A percentile compares a stretch with the other conserved stretches of the same genome.
Evolutionary conservation across 2,329 filamentous ascomycete species (phyloP).

Genomic region (Aspergillus floridensis): DNA sequence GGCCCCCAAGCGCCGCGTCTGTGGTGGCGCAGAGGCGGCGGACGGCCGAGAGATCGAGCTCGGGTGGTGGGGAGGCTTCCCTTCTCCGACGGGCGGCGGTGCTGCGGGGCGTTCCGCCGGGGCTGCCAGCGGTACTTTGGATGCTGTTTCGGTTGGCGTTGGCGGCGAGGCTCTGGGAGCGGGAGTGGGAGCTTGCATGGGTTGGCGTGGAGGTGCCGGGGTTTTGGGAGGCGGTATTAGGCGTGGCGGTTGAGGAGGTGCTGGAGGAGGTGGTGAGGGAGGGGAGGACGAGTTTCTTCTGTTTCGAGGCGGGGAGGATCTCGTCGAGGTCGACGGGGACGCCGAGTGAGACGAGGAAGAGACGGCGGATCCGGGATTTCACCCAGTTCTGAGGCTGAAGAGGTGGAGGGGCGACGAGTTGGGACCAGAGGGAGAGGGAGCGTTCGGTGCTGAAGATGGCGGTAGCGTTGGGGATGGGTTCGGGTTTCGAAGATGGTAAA

Average conservation of each 20-base stretch:
- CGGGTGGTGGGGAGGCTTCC: constrained; percentile 64
- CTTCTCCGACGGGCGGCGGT: constrained; percentile 41
- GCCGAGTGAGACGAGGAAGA: constrained; percentile 93
- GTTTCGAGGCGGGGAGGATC: constrained; percentile 93
- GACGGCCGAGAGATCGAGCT: constrained; percentile 75
- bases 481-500: constrained; percentile 33
- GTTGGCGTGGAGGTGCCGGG: constrained; percentile 54
- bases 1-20: constrained; percentile 73
- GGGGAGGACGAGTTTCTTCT: constrained; percentile 93
- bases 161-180: constrained; percentile 30
- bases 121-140: constrained; percentile 21
- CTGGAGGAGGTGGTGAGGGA: constrained; percentile 54
- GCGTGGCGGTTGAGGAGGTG: constrained; percentile 51
- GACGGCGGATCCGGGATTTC: constrained; percentile 84
- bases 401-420: constrained; percentile 90
- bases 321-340: constrained; percentile 97
- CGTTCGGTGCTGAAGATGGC: constrained; percentile 79
- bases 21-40: constrained; percentile 79
- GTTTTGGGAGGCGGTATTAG: constrained; percentile 36
- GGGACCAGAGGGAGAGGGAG: constrained; percentile 90
- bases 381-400: constrained; percentile 98
- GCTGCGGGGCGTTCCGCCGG: constrained; percentile 20
- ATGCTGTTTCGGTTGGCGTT: constrained; percentile 27
- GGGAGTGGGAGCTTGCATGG: constrained; percentile 54
- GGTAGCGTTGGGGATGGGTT: constrained; percentile 43